Evolutionary conservation across 2,329 filamentous ascomycete species (phyloP).

Genomic region (Diatrype stigma): DNA sequence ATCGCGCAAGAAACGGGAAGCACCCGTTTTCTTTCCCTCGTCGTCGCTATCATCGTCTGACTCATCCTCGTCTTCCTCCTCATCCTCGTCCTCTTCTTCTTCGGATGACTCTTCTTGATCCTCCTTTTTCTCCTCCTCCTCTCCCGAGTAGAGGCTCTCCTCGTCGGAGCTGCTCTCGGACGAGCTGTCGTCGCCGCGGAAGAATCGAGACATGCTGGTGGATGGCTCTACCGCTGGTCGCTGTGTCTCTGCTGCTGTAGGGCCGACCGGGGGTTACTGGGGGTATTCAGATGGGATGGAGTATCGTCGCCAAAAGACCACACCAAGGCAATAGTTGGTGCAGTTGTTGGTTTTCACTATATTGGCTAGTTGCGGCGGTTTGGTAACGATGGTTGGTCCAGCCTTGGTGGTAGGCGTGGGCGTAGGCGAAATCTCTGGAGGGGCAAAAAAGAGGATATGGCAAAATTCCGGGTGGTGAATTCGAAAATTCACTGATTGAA

Average conservation of each 20-base stretch:
- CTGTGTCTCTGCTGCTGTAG: neutral
- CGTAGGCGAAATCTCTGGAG: neutral
- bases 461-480: slow-evolving; percentile 2
- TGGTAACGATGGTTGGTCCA: no score
- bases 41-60: slow-evolving; percentile 60
- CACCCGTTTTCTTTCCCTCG: slow-evolving; percentile 63
- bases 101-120: slow-evolving; percentile 49
- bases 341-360: no score
- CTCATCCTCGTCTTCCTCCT: slow-evolving; percentile 48
- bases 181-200: slow-evolving; percentile 89
- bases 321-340: no score
- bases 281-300: neutral
- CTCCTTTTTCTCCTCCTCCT: slow-evolving; percentile 59
- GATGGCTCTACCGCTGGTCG: slow-evolving; percentile 1
- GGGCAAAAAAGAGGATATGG: neutral
- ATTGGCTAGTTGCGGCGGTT: no score
- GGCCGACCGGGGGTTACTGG: neutral
- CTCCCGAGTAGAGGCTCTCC: slow-evolving; percentile 85
- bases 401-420: no score
- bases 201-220: slow-evolving; percentile 87
- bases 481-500: slow-evolving; percentile 6
- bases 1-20: slow-evolving; percentile 77
- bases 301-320: neutral
- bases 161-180: slow-evolving; percentile 94
- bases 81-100: slow-evolving; percentile 49